Evolutionary conservation across 2,329 filamentous ascomycete species (phyloP).

Genomic region (Ascochyta clinopodiicola): DNA sequence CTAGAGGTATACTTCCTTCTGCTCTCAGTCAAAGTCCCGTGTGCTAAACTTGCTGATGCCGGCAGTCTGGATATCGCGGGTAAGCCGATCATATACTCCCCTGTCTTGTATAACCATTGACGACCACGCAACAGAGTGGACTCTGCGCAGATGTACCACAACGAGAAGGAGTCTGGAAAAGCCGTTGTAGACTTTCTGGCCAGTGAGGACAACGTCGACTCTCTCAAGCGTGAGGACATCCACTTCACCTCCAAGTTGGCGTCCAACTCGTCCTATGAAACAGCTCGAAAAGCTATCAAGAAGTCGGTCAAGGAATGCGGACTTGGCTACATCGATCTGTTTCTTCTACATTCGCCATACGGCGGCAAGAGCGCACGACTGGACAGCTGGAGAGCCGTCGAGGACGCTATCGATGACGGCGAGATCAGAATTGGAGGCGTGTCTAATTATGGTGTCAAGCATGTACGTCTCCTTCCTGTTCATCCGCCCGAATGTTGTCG

Average conservation of each 20-base stretch:
- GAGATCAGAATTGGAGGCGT: constrained; percentile 76
- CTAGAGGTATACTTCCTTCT: constrained; percentile 55
- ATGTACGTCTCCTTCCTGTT: constrained; percentile 58
- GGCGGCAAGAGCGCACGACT: constrained; percentile 72
- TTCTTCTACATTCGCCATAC: constrained; percentile 80
- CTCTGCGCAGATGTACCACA: constrained; percentile 69
- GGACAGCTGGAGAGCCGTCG: constrained; percentile 77
- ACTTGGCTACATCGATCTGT: constrained; percentile 78
- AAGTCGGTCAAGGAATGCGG: constrained; percentile 69
- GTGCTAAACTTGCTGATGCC: constrained; percentile 26
- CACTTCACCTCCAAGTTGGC: constrained; percentile 84
- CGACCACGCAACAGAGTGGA: constrained; percentile 54
- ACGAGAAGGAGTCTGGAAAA: constrained; percentile 73
- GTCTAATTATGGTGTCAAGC: constrained; percentile 78
- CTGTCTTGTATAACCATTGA: constrained; percentile 30
- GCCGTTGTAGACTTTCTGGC: constrained; percentile 67
- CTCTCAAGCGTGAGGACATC: constrained; percentile 70
- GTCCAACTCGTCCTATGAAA: constrained; percentile 71
- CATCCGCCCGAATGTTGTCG: not conserved
- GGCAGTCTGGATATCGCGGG: constrained; percentile 55
- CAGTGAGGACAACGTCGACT: constrained; percentile 54
- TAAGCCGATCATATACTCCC: constrained; percentile 29
- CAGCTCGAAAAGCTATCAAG: constrained; percentile 70
- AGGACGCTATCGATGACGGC: constrained; percentile 75
- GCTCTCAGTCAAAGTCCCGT: constrained; percentile 9